Evolutionary conservation across 768 basidiomycete species (phyloP).

Genomic region (Piloderma croceum): DNA sequence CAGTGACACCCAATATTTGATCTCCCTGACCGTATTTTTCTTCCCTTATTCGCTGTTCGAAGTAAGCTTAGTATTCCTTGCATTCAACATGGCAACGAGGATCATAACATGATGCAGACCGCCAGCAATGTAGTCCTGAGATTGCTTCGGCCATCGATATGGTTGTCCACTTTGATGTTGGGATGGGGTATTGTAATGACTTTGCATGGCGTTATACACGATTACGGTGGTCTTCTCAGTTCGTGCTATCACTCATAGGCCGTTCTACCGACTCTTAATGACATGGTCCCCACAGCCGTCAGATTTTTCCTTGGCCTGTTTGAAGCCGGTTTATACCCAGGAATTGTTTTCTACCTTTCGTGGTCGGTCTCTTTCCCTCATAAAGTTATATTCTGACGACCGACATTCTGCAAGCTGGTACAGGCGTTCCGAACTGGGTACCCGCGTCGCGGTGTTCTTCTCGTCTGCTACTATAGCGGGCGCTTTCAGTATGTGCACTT

Average conservation of each 20-base stretch:
- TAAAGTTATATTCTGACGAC: too few species aligned
- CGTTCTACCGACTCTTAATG: not conserved
- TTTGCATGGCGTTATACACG: constrained; percentile 54
- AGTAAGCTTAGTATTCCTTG: constrained; percentile 31
- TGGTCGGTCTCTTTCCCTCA: constrained; percentile 37
- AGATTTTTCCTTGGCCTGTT: constrained; percentile 55
- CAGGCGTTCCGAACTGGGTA: constrained; percentile 36
- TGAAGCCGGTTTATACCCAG: constrained; percentile 49
- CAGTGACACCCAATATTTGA: constrained; percentile 58
- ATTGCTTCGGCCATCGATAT: constrained; percentile 58
- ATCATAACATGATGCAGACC: constrained; percentile 45
- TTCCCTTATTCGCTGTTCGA: constrained; percentile 69
- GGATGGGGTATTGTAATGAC: constrained; percentile 42
- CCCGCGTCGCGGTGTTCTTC: constrained; percentile 71
- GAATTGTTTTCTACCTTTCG: constrained; percentile 57
- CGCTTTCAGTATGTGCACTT: constrained; percentile 58
- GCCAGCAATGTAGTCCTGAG: constrained; percentile 58
- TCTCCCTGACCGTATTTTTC: constrained; percentile 71
- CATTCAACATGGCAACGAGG: not conserved
- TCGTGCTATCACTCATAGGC: not conserved
- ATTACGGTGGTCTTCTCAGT: constrained; percentile 62
- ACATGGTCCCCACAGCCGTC: too few species aligned
- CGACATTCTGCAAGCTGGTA: not conserved
- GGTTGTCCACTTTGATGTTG: constrained; percentile 43
- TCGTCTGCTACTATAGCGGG: constrained; percentile 76